Conservation (phyloP, 164 flowering plant genomes). For the Paratinospora sagittata region DNA sequence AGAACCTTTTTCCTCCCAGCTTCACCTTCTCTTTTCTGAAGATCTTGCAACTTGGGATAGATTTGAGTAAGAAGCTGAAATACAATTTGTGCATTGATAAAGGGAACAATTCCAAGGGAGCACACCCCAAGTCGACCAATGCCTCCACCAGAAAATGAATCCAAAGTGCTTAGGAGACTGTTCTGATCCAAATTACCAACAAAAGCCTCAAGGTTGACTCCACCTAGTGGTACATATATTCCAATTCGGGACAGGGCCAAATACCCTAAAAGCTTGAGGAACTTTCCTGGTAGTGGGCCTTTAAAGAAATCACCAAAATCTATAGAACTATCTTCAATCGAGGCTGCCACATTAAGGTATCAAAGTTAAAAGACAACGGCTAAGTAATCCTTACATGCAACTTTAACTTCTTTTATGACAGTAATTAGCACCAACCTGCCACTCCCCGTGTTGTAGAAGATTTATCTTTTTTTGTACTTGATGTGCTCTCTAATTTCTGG, state of each 20-base stretch:
- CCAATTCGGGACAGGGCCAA: conserved; percentile 90
- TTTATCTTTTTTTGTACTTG: conserved; percentile 62
- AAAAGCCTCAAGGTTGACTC: conserved; percentile 93
- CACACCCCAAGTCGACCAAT: conserved; percentile 96
- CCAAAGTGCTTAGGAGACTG: conserved; percentile 84
- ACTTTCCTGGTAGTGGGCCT: conserved; percentile 96
- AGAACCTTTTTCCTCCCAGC: conserved; percentile 95
- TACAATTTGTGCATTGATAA: conserved; percentile 93
- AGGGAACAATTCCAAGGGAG: conserved; percentile 99
- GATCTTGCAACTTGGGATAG: conserved; percentile 96
- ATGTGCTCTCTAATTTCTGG: conserved; percentile 52
- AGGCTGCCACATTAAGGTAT: conserved; percentile 58
- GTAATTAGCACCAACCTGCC: conserved; percentile 57
- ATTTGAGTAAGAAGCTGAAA: conserved; percentile 95
- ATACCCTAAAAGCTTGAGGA: conserved; percentile 80
- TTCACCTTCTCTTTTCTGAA: conserved; percentile 99
- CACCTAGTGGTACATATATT: conserved; percentile 92
- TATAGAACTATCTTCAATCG: conserved; percentile 96
- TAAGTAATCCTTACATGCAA: not conserved
- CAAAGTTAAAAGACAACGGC: conserved; percentile 19
- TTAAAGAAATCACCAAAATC: conserved; percentile 98
- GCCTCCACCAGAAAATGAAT: conserved; percentile 99
- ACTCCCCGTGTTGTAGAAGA: conserved; percentile 62
- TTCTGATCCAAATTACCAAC: conserved; percentile 91
- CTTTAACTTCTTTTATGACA: conserved; percentile 4